Evolutionary conservation across 1,139 yeast genomes (phyloP).

Genomic region (Hemisphaericaspora xylanilytica): DNA sequence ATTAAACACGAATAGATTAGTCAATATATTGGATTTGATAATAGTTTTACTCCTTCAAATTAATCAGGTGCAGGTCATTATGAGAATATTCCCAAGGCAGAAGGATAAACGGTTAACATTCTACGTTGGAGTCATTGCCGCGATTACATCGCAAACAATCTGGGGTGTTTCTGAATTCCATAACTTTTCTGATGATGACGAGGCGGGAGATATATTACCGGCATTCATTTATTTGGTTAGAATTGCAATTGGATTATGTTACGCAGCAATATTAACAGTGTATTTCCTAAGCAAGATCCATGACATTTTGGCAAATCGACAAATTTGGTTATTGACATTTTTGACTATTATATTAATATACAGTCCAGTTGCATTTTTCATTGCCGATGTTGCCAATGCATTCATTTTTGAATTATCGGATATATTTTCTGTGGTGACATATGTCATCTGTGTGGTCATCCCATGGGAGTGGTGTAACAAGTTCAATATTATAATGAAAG

Average conservation of each 20-base stretch:
- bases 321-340: constrained; percentile 54
- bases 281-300: constrained; percentile 56
- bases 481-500: constrained; percentile 56
- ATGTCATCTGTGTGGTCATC: constrained; percentile 69
- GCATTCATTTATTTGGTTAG: constrained; percentile 78
- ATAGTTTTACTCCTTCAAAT: constrained; percentile 61
- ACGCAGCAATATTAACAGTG: constrained; percentile 63
- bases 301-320: constrained; percentile 50
- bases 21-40: constrained; percentile 62
- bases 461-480: constrained; percentile 92
- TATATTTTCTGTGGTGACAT: constrained; percentile 66
- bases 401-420: constrained; percentile 75
- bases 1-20: constrained; percentile 47
- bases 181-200: constrained; percentile 29
- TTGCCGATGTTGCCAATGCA: constrained; percentile 72
- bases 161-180: constrained; percentile 69
- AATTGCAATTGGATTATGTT: constrained; percentile 70
- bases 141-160: constrained; percentile 58
- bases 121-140: constrained; percentile 56
- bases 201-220: constrained; percentile 62
- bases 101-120: constrained; percentile 68
- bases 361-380: constrained; percentile 69
- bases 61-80: constrained; percentile 74
- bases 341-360: constrained; percentile 60
- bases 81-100: constrained; percentile 68